Base-by-base conservation (phyloP, 352 stramenopile genomes). In the Globisporangium mamillatum region DNA sequence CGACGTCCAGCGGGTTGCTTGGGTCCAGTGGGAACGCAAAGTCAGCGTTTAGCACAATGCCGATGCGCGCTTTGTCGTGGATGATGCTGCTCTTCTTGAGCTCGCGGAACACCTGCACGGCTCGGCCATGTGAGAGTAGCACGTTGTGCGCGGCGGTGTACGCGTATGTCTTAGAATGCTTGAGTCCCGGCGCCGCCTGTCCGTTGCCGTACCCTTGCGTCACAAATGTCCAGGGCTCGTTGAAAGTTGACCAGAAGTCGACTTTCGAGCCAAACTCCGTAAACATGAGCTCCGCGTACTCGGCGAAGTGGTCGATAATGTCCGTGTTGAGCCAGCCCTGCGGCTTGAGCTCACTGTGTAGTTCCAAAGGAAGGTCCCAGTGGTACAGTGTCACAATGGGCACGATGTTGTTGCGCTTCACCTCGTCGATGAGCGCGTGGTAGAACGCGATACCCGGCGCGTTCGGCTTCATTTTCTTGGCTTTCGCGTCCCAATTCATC, bases 341-440 rank as follows among this genome's bases (percentile, higher is more conserved):
- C n/a, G 79, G 81, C 24, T 65, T 64, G 44, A 95, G 89, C 29
- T 90, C 73, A 14, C 90, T 83, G 70, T 98, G 78, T 9, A 99
- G 72, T 38, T 79, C 74, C 27, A 94, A 75, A 8, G 97, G 97
- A 14, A 99, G 68, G 76, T 99, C 97, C 95, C 95, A 99, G 80
- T 99, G 97, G 73, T 98, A 99, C n/a, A 99, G 73, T 12, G 95
- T 99, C 22, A 98, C 70, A 41, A 97, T 88, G n/a, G 97, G 94
- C 55, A 88, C 79, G 61, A 99, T 96, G 66, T 84, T 78, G 60
- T 83, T 75, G 2, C 60, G 71, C 6, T 84, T 53, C 3, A 99
- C 77, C 34, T 81, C 75, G 74, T 98, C 87, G 64, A 98, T 90
- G 0, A 99, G 50, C 18, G 80, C 70, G 72, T 97, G 90, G 81